Conservation (phyloP, 306 rosid species). For the Ormosia semicastrata region DNA sequence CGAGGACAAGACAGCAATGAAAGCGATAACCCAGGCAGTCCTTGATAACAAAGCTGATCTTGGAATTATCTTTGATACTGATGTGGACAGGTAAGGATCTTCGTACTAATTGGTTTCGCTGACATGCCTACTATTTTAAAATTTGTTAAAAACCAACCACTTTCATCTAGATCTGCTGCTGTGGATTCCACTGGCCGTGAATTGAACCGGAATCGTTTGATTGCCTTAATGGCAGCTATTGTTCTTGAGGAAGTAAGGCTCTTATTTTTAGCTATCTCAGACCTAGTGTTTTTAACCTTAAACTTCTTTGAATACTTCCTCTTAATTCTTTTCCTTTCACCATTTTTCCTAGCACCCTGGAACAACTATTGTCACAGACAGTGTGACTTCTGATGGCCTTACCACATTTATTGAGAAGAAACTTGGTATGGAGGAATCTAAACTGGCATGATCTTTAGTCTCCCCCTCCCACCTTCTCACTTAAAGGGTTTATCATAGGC, state of each 20-base stretch:
- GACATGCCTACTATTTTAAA: not conserved
- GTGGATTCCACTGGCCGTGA: slow-evolving; percentile 87
- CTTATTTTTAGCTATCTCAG: slow-evolving; percentile 15
- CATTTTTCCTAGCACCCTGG: slow-evolving; percentile 71
- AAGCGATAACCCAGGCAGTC: slow-evolving; percentile 89
- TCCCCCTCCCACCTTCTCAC: not conserved
- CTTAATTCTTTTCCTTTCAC: slow-evolving; percentile 16
- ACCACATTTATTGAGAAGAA: slow-evolving; percentile 87
- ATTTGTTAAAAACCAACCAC: not conserved
- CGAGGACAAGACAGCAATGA: slow-evolving; percentile 97
- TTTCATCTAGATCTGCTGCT: slow-evolving; percentile 86
- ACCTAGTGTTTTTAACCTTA: slow-evolving; percentile 3
- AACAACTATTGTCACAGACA: slow-evolving; percentile 95
- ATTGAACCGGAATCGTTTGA: slow-evolving; percentile 86
- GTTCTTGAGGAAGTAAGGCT: slow-evolving; percentile 85
- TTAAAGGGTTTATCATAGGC: not conserved
- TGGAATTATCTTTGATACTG: slow-evolving; percentile 97
- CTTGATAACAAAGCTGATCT: slow-evolving; percentile 89
- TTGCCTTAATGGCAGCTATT: slow-evolving; percentile 95
- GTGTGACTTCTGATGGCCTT: slow-evolving; percentile 97
- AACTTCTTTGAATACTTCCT: not conserved
- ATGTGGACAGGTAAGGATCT: slow-evolving; percentile 74
- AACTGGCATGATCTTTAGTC: slow-evolving; percentile 3
- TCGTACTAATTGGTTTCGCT: slow-evolving; percentile 21
- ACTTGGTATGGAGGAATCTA: slow-evolving; percentile 62